A percentile compares a stretch with the other conserved stretches of the same genome.
phyloP scores from a whole-genome alignment of 805 yeast species.

The Kluyveromyces aestuarii region DNA sequence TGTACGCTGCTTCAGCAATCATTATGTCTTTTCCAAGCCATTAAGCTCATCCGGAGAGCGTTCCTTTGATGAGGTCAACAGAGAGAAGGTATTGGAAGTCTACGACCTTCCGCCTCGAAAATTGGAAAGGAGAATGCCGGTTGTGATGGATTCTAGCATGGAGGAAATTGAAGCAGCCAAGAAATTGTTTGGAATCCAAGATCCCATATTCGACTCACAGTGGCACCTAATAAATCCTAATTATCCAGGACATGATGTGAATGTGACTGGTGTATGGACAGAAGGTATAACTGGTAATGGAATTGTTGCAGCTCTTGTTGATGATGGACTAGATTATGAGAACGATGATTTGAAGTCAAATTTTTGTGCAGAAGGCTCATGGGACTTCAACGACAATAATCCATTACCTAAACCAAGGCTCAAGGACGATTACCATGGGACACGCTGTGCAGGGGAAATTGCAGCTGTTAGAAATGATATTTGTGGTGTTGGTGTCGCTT shows the following conservation, averaged over 20 bases:
- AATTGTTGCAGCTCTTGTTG: slow-evolving; percentile 79
- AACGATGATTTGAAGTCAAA: slow-evolving; percentile 62
- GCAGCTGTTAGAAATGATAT: slow-evolving; percentile 74
- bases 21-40: slow-evolving; percentile 56
- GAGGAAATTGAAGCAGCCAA: slow-evolving; percentile 37
- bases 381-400: slow-evolving; percentile 80
- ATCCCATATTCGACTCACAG: slow-evolving; percentile 76
- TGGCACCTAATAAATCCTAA: slow-evolving; percentile 85
- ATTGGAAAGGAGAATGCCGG: slow-evolving; percentile 51
- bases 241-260: slow-evolving; percentile 76
- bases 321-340: slow-evolving; percentile 87
- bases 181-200: slow-evolving; percentile 52
- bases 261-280: slow-evolving; percentile 79
- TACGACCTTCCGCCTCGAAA: slow-evolving; percentile 46
- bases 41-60: background rate
- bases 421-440: slow-evolving; percentile 84
- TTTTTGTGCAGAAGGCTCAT: slow-evolving; percentile 73
- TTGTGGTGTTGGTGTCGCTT: slow-evolving; percentile 98
- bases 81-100: slow-evolving; percentile 32
- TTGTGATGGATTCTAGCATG: slow-evolving; percentile 47
- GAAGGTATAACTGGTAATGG: slow-evolving; percentile 75
- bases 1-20: slow-evolving; percentile 50
- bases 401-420: slow-evolving; percentile 74
- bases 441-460: slow-evolving; percentile 96
- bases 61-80: background rate